These are phyloP conservation scores for Mycosphaerella sp. DNA, from an alignment of 2,329 filamentous ascomycete species.

Conservation along the genomic window DNA sequence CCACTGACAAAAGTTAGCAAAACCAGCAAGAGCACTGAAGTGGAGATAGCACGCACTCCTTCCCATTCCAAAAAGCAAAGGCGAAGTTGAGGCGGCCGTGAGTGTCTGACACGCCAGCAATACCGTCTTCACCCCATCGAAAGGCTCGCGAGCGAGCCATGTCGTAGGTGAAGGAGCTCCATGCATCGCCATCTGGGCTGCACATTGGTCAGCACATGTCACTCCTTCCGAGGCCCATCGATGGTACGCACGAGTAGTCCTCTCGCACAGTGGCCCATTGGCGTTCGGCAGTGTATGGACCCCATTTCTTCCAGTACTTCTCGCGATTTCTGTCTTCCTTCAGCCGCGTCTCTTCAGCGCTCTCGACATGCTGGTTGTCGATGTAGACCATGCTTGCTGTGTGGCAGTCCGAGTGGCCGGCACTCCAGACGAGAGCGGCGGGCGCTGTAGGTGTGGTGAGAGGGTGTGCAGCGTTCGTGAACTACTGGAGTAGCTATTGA, in stretches of 20 bases:
- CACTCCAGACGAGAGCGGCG: slow-evolving; percentile 7
- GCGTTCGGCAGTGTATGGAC: slow-evolving; percentile 84
- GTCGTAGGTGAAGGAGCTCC: slow-evolving; percentile 94
- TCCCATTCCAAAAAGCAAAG: slow-evolving; percentile 96
- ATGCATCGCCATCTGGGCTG: slow-evolving; percentile 80
- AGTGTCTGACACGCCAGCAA: slow-evolving; percentile 89
- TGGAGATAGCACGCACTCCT: slow-evolving; percentile 60
- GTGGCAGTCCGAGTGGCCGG: slow-evolving; percentile 4
- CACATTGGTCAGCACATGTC: slow-evolving; percentile 10
- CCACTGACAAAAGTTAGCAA: slow-evolving; percentile 55
- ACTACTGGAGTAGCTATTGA: background rate
- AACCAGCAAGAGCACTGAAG: background rate
- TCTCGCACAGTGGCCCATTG: slow-evolving; percentile 77
- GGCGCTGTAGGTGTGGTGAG: background rate
- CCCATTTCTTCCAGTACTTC: slow-evolving; percentile 99
- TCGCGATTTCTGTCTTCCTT: slow-evolving; percentile 74
- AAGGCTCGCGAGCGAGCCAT: slow-evolving; percentile 83
- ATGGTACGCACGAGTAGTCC: slow-evolving; percentile 67
- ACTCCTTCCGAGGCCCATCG: background rate
- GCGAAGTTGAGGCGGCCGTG: slow-evolving; percentile 89
- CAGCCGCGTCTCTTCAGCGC: slow-evolving; percentile 83
- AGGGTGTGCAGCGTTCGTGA: slow-evolving; percentile 1
- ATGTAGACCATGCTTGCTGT: slow-evolving; percentile 69
- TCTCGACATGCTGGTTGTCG: slow-evolving; percentile 79
- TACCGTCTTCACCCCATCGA: slow-evolving; percentile 95